A percentile compares a stretch with the other conserved stretches of the same genome.
Conservation (phyloP, 192 early-diverging fungal genomes). For the Cetraspora pellucida region DNA sequence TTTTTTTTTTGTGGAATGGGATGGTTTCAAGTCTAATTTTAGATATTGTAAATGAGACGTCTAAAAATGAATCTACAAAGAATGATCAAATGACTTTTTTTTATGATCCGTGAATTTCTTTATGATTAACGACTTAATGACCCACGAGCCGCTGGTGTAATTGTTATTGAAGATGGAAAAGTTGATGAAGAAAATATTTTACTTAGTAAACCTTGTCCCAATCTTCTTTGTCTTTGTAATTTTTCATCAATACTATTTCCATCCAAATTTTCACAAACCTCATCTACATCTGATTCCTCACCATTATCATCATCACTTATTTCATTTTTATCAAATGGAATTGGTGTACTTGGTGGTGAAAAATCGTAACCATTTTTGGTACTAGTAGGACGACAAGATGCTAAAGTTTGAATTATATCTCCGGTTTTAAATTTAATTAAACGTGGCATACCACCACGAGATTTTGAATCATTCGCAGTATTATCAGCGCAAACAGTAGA, state of each 20-base stretch:
- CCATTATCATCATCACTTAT: neutral
- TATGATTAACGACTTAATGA: neutral
- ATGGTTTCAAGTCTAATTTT: too few relatives aligned
- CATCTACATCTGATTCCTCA: neutral
- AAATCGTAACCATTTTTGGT: conserved; percentile 22
- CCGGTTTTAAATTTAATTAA: conserved; percentile 1
- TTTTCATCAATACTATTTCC: neutral
- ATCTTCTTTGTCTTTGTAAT: neutral
- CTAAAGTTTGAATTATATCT: conserved; percentile 9
- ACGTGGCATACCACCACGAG: neutral
- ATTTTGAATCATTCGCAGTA: neutral
- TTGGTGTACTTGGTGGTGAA: neutral
- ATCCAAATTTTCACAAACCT: neutral
- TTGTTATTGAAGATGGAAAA: neutral
- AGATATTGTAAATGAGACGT: too few relatives aligned
- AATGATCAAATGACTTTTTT: too few relatives aligned
- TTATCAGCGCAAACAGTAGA: neutral
- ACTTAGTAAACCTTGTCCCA: neutral
- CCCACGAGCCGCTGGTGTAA: neutral
- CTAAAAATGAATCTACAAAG: too few relatives aligned
- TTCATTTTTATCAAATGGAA: neutral
- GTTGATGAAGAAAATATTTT: neutral
- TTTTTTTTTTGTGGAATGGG: too few relatives aligned
- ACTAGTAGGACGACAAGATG: neutral
- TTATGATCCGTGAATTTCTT: too few relatives aligned